These are phyloP conservation scores for Sphaerulina vaccinii DNA, from an alignment of 2,329 filamentous ascomycete species.

Conservation along the genomic window DNA sequence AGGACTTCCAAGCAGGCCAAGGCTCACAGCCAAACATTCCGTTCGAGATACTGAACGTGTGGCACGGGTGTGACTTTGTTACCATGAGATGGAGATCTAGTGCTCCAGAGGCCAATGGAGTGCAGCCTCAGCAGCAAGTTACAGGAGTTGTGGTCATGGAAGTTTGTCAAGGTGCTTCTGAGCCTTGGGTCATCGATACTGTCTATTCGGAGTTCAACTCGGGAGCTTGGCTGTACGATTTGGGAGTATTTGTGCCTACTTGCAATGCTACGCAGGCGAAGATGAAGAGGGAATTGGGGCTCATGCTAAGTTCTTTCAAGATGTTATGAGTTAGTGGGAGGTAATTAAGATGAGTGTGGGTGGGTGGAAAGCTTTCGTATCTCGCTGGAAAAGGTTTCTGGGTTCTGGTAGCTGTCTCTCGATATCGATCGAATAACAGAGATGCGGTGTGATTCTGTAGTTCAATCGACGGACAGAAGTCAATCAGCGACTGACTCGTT, in stretches of 20 bases:
- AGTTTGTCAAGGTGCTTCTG: slow-evolving; percentile 18
- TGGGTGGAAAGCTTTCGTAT: no score
- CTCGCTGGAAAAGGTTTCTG: no score
- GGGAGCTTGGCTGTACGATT: slow-evolving; percentile 33
- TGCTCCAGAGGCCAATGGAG: slow-evolving; percentile 19
- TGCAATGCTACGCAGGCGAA: slow-evolving; percentile 15
- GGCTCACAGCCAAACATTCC: slow-evolving; percentile 33
- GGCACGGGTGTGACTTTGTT: slow-evolving; percentile 36
- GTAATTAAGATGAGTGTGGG: no score
- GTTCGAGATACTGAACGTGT: slow-evolving; percentile 35
- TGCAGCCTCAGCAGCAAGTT: slow-evolving; percentile 25
- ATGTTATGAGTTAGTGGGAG: no score
- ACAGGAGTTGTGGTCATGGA: slow-evolving; percentile 34
- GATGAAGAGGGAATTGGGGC: slow-evolving; percentile 12
- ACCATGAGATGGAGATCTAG: slow-evolving; percentile 33
- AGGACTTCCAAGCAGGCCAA: slow-evolving; percentile 33
- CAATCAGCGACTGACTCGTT: no score
- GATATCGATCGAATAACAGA: no score
- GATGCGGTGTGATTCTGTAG: no score
- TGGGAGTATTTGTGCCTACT: slow-evolving; percentile 27
- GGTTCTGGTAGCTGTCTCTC: no score
- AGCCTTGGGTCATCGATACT: slow-evolving; percentile 34
- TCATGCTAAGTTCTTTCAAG: background rate
- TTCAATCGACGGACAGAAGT: no score
- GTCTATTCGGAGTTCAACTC: slow-evolving; percentile 36